phyloP scores from a whole-genome alignment of 2,329 filamentous ascomycete species.

The Anisogramma anomala region DNA sequence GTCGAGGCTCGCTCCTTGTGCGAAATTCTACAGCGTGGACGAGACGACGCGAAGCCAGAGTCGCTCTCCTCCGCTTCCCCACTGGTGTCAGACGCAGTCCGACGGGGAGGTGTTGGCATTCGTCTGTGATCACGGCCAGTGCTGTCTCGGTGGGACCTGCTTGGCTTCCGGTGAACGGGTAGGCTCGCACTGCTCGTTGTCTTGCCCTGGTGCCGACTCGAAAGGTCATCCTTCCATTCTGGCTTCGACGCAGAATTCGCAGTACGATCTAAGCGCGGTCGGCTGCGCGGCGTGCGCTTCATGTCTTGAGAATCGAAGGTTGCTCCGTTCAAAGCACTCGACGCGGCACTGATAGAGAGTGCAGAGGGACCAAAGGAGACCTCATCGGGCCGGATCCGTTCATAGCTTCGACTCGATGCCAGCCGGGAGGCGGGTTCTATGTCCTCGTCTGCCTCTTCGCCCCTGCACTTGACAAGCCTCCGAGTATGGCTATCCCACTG shows the following conservation, averaged over 20 bases:
- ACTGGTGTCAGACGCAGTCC: conserved; percentile 11
- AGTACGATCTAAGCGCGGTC: background rate
- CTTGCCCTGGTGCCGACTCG: conserved; percentile 14
- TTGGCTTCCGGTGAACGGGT: conserved; percentile 14
- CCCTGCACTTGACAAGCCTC: conserved; percentile 33
- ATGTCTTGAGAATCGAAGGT: conserved; percentile 17
- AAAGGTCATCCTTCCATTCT: conserved; percentile 9
- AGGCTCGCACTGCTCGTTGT: conserved; percentile 19
- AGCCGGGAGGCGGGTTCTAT: conserved; percentile 19
- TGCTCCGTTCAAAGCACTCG: conserved; percentile 37
- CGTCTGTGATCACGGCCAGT: conserved; percentile 3
- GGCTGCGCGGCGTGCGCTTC: conserved; percentile 6
- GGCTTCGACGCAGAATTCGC: conserved; percentile 2
- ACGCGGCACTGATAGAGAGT: conserved; percentile 42
- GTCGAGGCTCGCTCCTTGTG: conserved; percentile 7
- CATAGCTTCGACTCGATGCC: conserved; percentile 19
- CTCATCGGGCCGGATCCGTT: conserved; percentile 30
- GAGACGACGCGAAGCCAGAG: conserved; percentile 3
- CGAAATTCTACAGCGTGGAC: conserved; percentile 7
- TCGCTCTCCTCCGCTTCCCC: conserved; percentile 11
- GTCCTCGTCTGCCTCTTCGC: conserved; percentile 25
- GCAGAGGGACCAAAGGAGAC: conserved; percentile 14
- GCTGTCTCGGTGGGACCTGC: conserved; percentile 8
- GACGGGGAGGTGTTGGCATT: conserved; percentile 5
- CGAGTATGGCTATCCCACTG: conserved; percentile 46